Conservation (phyloP, 495 filamentous ascomycete species). For the Xylaria venustula region DNA sequence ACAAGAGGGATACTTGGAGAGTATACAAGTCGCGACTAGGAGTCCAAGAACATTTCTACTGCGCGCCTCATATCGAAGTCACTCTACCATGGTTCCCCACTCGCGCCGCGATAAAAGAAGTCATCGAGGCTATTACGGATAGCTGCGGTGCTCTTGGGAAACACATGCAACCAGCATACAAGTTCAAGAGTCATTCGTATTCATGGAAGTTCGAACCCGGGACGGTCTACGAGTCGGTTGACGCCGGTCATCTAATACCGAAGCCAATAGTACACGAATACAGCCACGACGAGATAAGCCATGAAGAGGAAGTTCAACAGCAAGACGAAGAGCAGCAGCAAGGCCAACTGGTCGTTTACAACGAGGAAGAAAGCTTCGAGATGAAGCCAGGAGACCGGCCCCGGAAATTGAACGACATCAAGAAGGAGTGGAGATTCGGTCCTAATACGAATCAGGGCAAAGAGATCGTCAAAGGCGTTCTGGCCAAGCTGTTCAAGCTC, state of each 20-base stretch:
- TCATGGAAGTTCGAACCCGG: slow-evolving; percentile 14
- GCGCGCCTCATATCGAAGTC: slow-evolving; percentile 11
- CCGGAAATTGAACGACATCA: background rate
- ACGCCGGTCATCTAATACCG: background rate
- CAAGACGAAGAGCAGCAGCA: background rate
- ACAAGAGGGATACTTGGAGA: slow-evolving; percentile 4
- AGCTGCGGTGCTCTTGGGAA: background rate
- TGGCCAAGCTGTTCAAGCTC: slow-evolving; percentile 1
- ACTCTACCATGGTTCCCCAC: slow-evolving; percentile 1
- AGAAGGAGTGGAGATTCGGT: background rate
- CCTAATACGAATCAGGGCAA: slow-evolving; percentile 2
- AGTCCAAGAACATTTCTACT: slow-evolving; percentile 8
- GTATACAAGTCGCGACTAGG: slow-evolving; percentile 4
- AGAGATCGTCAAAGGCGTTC: background rate
- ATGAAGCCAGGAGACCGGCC: background rate
- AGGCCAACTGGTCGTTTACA: background rate
- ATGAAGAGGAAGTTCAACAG: background rate
- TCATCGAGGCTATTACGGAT: slow-evolving; percentile 2
- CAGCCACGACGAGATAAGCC: background rate
- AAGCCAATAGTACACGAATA: background rate
- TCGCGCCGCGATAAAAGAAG: background rate
- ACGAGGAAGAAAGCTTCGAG: background rate
- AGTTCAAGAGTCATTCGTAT: background rate
- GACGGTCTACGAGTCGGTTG: background rate
- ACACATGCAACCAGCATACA: slow-evolving; percentile 12